Percentiles rank a stretch among this genome's conserved stretches.
Conservation (phyloP, 805 yeast species). For the Starmerella roubikii region DNA sequence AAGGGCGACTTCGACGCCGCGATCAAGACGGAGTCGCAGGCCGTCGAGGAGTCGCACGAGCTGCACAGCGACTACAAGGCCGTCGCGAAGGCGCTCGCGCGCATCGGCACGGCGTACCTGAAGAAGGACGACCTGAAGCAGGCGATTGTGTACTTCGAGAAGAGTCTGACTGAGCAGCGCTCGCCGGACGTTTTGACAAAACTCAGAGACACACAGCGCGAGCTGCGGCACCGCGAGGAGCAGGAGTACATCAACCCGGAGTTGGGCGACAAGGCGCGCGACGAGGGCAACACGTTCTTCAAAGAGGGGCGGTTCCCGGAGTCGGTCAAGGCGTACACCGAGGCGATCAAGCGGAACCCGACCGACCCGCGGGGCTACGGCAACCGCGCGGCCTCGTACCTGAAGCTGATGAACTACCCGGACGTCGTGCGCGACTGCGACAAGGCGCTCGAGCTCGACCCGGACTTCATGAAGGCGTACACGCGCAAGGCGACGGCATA, state of each 20-base stretch:
- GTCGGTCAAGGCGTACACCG: conserved; percentile 88
- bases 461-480: conserved; percentile 82
- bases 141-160: conserved; percentile 71
- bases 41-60: conserved; percentile 83
- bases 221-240: conserved; percentile 63
- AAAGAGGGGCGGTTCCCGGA: conserved; percentile 90
- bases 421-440: conserved; percentile 92
- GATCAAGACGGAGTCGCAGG: conserved; percentile 63
- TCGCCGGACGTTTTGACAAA: conserved; percentile 84
- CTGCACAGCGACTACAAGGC: conserved; percentile 81
- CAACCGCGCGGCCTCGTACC: conserved; percentile 93
- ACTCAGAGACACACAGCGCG: conserved; percentile 77
- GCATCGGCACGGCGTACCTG: conserved; percentile 71
- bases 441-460: conserved; percentile 75
- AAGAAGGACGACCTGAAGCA: conserved; percentile 58
- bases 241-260: conserved; percentile 74
- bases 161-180: conserved; percentile 92
- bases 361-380: conserved; percentile 92
- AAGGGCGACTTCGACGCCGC: conserved; percentile 84
- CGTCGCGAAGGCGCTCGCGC: conserved; percentile 84
- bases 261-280: conserved; percentile 89
- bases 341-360: conserved; percentile 95
- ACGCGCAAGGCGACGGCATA: conserved; percentile 93
- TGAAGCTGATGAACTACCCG: conserved; percentile 92
- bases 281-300: conserved; percentile 80